phyloP scores from a whole-genome alignment of 306 rosid species.

The Ormosia emarginata region DNA sequence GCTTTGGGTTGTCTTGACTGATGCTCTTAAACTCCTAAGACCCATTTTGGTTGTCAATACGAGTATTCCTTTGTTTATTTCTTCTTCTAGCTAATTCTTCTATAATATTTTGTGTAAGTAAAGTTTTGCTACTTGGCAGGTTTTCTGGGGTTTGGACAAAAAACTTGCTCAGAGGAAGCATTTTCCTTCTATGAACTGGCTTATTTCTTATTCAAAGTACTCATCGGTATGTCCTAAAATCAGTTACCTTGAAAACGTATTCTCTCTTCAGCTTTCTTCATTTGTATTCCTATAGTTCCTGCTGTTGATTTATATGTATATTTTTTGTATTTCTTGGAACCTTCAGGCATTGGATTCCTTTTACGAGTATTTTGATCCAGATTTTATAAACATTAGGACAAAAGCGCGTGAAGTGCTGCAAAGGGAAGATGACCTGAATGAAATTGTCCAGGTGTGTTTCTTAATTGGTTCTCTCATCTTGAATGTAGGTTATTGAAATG shows the following conservation, averaged over 20 bases:
- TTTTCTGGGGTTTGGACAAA: constrained; percentile 99
- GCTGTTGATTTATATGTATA: neutral
- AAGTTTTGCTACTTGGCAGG: constrained; percentile 45
- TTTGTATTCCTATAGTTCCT: constrained; percentile 13
- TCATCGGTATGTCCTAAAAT: constrained; percentile 56
- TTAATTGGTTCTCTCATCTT: constrained; percentile 1
- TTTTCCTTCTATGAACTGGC: constrained; percentile 99
- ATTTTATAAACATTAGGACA: constrained; percentile 95
- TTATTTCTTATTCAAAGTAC: constrained; percentile 94
- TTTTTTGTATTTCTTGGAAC: neutral
- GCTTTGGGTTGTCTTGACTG: neutral
- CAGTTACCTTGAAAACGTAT: neutral
- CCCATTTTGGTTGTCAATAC: no score
- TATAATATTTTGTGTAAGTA: neutral
- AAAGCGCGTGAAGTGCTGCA: constrained; percentile 97
- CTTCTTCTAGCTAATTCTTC: no score
- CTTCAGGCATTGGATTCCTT: constrained; percentile 87
- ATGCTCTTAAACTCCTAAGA: neutral
- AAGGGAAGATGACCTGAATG: constrained; percentile 98
- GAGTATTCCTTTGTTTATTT: no score
- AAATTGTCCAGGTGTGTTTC: constrained; percentile 85
- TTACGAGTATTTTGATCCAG: constrained; percentile 94
- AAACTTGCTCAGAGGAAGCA: constrained; percentile 99
- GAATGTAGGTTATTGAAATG: constrained; percentile 6
- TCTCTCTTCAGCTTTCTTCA: constrained; percentile 9